Evolutionary conservation across 768 basidiomycete genomes (phyloP).

Genomic region (Gloeostereum incarnatum): DNA sequence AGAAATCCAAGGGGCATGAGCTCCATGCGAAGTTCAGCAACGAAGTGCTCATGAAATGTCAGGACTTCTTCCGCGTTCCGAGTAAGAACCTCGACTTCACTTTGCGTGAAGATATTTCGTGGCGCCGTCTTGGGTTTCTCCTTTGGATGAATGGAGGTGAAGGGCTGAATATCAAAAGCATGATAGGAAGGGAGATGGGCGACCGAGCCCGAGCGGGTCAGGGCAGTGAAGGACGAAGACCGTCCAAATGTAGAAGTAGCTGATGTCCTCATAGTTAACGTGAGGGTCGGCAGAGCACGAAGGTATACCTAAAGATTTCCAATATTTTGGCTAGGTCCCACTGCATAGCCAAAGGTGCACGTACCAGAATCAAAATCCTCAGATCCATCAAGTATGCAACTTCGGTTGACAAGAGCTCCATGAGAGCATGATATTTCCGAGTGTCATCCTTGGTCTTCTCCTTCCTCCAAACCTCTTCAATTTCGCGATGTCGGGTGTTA

Average conservation of each 20-base stretch:
- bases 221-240: constrained; percentile 31
- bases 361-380: constrained; percentile 64
- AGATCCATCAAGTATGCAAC: constrained; percentile 74
- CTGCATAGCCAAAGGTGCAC: constrained; percentile 11
- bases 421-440: constrained; percentile 63
- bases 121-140: constrained; percentile 21
- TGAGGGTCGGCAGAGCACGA: constrained; percentile 34
- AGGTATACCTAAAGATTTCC: constrained; percentile 48
- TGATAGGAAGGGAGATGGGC: constrained; percentile 14
- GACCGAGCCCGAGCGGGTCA: constrained; percentile 36
- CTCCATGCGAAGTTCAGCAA: constrained; percentile 40
- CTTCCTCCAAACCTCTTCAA: constrained; percentile 11
- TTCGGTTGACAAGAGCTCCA: constrained; percentile 83
- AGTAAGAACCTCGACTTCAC: constrained; percentile 48
- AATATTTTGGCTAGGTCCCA: neutral
- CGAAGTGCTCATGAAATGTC: constrained; percentile 57
- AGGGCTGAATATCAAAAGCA: constrained; percentile 1
- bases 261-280: constrained; percentile 32
- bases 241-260: constrained; percentile 27
- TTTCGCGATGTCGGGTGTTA: no score
- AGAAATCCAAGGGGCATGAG: constrained; percentile 43
- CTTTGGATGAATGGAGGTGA: constrained; percentile 11
- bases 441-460: constrained; percentile 35
- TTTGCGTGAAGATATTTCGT: constrained; percentile 46
- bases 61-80: constrained; percentile 66